phyloP scores from a whole-genome alignment of 83 land plant genomes.

The Picea abies region DNA sequence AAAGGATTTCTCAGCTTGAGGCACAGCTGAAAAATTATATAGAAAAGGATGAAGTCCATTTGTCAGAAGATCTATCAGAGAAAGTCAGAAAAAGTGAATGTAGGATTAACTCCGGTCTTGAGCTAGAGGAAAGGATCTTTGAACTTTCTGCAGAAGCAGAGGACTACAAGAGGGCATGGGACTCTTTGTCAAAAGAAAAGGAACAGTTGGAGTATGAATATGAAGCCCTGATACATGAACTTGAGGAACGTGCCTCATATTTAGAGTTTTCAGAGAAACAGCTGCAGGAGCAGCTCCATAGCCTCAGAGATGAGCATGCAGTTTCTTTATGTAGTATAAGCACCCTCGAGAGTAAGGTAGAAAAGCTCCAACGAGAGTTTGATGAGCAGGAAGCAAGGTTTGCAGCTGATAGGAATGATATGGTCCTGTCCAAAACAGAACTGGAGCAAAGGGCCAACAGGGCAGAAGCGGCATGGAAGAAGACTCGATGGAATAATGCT shows the following conservation, averaged over 20 bases:
- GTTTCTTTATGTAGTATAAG: slow-evolving; percentile 40
- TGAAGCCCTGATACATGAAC: slow-evolving; percentile 59
- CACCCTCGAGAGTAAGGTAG: slow-evolving; percentile 37
- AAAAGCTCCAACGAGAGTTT: slow-evolving; percentile 42
- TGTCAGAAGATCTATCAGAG: neutral
- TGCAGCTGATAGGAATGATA: slow-evolving; percentile 29
- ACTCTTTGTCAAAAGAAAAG: too few species aligned
- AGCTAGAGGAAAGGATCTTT: too few species aligned
- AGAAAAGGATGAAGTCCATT: neutral
- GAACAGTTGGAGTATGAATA: slow-evolving; percentile 65
- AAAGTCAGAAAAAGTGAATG: too few species aligned
- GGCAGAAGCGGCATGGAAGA: slow-evolving; percentile 51
- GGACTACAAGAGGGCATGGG: too few species aligned
- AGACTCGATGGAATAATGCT: slow-evolving; percentile 56
- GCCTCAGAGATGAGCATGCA: slow-evolving; percentile 49
- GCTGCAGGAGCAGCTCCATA: slow-evolving; percentile 47
- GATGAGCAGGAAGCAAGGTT: slow-evolving; percentile 34
- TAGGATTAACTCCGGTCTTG: too few species aligned
- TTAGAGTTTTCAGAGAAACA: slow-evolving; percentile 33
- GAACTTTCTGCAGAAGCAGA: too few species aligned
- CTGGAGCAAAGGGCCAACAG: slow-evolving; percentile 52
- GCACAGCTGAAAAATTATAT: neutral
- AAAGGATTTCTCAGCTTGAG: slow-evolving; percentile 7
- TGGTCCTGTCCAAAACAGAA: slow-evolving; percentile 39
- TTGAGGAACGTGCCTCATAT: slow-evolving; percentile 42